These are phyloP conservation scores for Astrothelium subdiscretum DNA, from an alignment of 495 filamentous ascomycete species.

Conservation along the genomic window DNA sequence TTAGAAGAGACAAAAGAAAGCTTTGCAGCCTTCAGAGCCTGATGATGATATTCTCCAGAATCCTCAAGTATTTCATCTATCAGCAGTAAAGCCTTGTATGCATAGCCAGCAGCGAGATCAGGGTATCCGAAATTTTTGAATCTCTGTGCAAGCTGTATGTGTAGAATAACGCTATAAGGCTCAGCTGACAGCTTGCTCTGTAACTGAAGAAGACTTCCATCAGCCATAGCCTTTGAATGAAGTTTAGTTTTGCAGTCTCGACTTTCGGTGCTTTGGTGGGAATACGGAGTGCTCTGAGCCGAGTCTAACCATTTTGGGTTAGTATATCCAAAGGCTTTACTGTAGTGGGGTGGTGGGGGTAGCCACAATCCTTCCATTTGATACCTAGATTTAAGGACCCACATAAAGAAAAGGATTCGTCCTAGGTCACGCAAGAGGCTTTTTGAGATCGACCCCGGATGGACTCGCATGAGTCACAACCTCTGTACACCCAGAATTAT, in stretches of 20 bases:
- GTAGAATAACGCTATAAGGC: conserved; percentile 70
- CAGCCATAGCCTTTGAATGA: background rate
- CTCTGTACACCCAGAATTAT: too few species aligned
- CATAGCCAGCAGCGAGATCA: conserved; percentile 81
- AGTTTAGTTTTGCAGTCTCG: background rate
- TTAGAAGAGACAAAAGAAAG: background rate
- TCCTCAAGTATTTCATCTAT: conserved; percentile 68
- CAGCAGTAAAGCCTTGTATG: conserved; percentile 77
- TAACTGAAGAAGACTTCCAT: background rate
- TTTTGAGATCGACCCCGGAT: too few species aligned
- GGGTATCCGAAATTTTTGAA: conserved; percentile 72
- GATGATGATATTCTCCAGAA: conserved; percentile 49
- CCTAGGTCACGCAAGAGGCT: too few species aligned
- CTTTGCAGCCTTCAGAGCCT: conserved; percentile 24
- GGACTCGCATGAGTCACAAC: too few species aligned
- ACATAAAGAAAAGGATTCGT: too few species aligned
- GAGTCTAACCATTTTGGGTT: too few species aligned
- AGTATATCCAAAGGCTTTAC: too few species aligned
- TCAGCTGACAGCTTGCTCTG: conserved; percentile 15
- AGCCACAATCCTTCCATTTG: too few species aligned
- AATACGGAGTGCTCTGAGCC: too few species aligned
- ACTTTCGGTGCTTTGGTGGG: too few species aligned
- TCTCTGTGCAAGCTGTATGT: conserved; percentile 57
- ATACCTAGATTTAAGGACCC: too few species aligned
- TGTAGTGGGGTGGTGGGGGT: too few species aligned